phyloP scores from a whole-genome alignment of 192 early-diverging fungal genomes.

The Cetraspora pellucida region DNA sequence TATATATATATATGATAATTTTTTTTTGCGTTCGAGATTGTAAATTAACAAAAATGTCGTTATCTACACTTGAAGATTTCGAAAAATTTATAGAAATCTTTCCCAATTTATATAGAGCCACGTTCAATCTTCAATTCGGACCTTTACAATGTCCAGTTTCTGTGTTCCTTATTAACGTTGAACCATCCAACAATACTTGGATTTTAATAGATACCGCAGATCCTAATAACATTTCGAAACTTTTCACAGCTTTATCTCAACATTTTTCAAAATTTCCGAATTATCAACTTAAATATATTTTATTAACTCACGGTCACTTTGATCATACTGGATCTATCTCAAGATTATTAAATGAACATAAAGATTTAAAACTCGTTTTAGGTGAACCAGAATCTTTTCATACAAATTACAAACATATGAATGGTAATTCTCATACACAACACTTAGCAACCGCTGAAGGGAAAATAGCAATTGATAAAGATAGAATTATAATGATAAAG shows the following conservation, averaged over 20 bases:
- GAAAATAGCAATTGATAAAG: conserved; percentile 32
- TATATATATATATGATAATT: no score
- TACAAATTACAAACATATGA: conserved; percentile 31
- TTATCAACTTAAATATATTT: conserved; percentile 41
- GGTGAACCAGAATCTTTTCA: conserved; percentile 41
- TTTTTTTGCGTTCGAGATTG: no score
- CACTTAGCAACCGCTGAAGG: conserved; percentile 39
- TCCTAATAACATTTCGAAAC: conserved; percentile 33
- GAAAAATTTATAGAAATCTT: conserved; percentile 3
- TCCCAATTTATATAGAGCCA: conserved; percentile 12
- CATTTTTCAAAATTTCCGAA: conserved; percentile 36
- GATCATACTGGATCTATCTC: conserved; percentile 43
- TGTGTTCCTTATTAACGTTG: background rate
- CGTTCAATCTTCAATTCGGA: background rate
- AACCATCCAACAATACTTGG: conserved; percentile 26
- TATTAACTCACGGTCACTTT: conserved; percentile 43
- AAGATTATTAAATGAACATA: conserved; percentile 40
- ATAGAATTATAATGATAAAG: conserved; percentile 30
- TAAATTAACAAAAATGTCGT: background rate
- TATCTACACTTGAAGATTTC: conserved; percentile 8
- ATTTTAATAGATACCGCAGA: conserved; percentile 40
- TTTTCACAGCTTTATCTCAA: conserved; percentile 36
- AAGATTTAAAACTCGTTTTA: conserved; percentile 39
- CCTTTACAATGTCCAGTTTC: background rate
- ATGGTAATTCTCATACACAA: conserved; percentile 39